Evolutionary conservation across 148 eudicot species (phyloP), one percentile per base, ranked within the genome.

Genomic region (Simmondsia chinensis): DNA sequence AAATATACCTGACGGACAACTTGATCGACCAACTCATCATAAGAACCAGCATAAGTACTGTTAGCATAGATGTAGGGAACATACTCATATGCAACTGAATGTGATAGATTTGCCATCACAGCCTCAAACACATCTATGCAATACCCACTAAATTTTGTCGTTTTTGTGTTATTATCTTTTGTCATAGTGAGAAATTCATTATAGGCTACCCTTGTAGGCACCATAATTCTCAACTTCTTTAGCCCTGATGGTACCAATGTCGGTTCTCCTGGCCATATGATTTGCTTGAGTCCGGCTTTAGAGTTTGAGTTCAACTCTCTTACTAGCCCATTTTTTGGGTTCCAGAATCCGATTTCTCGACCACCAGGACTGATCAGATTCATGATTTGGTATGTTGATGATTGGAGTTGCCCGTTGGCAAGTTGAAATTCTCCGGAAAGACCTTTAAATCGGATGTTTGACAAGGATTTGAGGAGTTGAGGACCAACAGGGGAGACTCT

Each of bases 81-180:
- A 46, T 60, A 64, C 1, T 67, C 60, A 22, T 46, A 67, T 0
- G 39, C 54, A 2, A 59, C 49, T 28, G 44, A 56, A 42, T 76
- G 70, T 12, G 63, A 54, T 44, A 61, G 37, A 4, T 57, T 34
- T 2, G 39, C 9, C 43, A 80, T 62, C 22, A 65, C 73, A 31
- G 54, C 61, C 9, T 61, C 33, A 41, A 76, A 80, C 6, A 76
- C 72, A 29, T 80, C 83, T 9, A 73, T 55, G 57, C 73, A 73
- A 34, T 67, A 80, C 34, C 83, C 83, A 33, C 27, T 70, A 19
- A 47, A 47, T 15, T 0, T 46, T 18, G 24, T 18, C 20, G 15
- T 25, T 12, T 57, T 39, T 1, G 45, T 68, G 33, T 39, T 18
- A 6, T 34, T 39, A 52, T 64, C 61, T 29, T 6, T 31, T 36